Conservation (phyloP, 345 rosid genomes). For the Lenwebbia sp. region DNA sequence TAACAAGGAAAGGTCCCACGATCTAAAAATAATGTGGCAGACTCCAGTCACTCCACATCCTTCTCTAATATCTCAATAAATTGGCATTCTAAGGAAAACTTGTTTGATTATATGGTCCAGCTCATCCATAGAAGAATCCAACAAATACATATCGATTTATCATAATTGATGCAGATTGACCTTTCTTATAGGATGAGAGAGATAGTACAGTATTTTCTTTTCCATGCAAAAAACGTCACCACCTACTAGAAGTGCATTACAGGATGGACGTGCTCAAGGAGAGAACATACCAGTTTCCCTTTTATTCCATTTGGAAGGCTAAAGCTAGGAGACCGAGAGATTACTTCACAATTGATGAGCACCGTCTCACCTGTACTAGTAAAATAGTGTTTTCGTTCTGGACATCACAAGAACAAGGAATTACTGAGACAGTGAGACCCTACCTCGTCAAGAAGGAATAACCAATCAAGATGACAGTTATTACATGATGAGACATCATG, state of each 20-base stretch:
- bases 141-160: background rate
- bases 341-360: background rate
- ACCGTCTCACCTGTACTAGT: background rate
- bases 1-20: background rate
- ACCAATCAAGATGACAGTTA: slow-evolving; percentile 66
- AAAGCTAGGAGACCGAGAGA: background rate
- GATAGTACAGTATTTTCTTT: background rate
- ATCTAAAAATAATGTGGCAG: background rate
- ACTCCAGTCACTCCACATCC: background rate
- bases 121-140: background rate
- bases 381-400: background rate
- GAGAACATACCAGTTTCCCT: background rate
- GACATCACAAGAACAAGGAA: background rate
- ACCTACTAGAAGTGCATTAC: background rate
- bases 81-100: background rate
- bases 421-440: background rate
- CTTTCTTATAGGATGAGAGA: background rate
- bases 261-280: background rate
- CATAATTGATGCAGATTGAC: background rate
- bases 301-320: background rate
- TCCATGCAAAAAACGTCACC: background rate
- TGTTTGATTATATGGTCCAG: background rate
- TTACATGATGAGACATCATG: slow-evolving; percentile 98
- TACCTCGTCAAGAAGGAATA: slow-evolving; percentile 81
- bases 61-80: background rate